Conservation (phyloP, 495 filamentous ascomycete species). For the Apodospora peruviana region DNA sequence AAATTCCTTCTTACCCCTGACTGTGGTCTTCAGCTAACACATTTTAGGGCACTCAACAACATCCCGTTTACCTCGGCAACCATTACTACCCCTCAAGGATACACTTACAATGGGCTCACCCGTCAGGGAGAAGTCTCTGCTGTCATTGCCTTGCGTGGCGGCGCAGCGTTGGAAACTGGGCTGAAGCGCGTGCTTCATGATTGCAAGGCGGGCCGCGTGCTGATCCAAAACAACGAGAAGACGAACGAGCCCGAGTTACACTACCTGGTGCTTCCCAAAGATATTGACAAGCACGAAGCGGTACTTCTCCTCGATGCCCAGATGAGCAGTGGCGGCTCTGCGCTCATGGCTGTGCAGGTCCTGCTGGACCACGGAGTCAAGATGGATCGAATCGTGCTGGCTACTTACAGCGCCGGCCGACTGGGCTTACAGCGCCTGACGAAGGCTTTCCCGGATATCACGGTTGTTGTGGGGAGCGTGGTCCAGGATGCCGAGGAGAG, state of each 20-base stretch:
- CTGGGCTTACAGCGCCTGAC: slow-evolving; percentile 72
- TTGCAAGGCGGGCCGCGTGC: slow-evolving; percentile 77
- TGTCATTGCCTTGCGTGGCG: slow-evolving; percentile 82
- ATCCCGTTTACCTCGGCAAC: slow-evolving; percentile 54
- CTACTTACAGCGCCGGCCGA: slow-evolving; percentile 27
- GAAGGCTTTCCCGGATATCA: slow-evolving; percentile 79
- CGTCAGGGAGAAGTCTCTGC: slow-evolving; percentile 70
- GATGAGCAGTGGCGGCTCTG: slow-evolving; percentile 88
- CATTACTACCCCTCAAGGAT: slow-evolving; percentile 64
- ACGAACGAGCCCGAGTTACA: slow-evolving; percentile 91
- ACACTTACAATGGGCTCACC: slow-evolving; percentile 61
- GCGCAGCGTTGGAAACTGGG: slow-evolving; percentile 80
- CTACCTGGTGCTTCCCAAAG: slow-evolving; percentile 68
- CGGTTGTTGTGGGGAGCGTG: slow-evolving; percentile 75
- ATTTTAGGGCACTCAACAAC: slow-evolving; percentile 62
- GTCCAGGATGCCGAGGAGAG: slow-evolving; percentile 29
- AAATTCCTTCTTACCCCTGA: neutral
- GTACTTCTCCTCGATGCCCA: slow-evolving; percentile 89
- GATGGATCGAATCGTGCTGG: slow-evolving; percentile 63
- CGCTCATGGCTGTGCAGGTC: slow-evolving; percentile 93
- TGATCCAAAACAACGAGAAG: slow-evolving; percentile 81
- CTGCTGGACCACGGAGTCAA: slow-evolving; percentile 90
- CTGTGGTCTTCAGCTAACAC: slow-evolving; percentile 11
- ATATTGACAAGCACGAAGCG: slow-evolving; percentile 64
- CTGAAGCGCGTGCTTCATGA: slow-evolving; percentile 86